Base-by-base conservation (phyloP, 139 green algal genomes). In the Microglena sp. region DNA sequence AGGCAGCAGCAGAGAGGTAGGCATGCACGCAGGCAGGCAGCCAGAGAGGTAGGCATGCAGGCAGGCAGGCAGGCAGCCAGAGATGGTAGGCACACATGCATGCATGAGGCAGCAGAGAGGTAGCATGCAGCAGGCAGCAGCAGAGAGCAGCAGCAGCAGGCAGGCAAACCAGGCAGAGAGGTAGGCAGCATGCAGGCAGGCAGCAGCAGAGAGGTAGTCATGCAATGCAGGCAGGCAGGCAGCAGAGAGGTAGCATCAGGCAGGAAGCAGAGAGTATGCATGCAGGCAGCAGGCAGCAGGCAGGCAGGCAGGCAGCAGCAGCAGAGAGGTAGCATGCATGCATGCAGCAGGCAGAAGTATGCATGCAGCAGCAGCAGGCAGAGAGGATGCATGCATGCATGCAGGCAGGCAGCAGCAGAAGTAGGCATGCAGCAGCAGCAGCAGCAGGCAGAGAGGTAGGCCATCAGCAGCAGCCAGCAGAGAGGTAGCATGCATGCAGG, bases 161-260 rank as follows among this genome's bases (percentile, higher is more conserved):
- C n/a, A n/a, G n/a, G n/a, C n/a, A n/a, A 67, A 28, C 11, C 43
- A 58, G 60, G 60, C 60, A 67, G 60, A 28, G 43, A 67, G 26
- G 15, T 24, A 18, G 40, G 15, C 11, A 18, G 40, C 40, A 50
- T 11, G 40, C 40, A 50, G 40, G 40, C 40, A 50, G 43, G 43
- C 8, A 28, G 43, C 57, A 18, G 43, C 43, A 67, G 60, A 28
- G 28, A 59, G 60, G 60, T 27, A 58, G 40, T 26, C 60, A 67
- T 26, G 40, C 43, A 58, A 43, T 40, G 43, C 57, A 27, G 43
- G 43, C 36, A 28, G n/a, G n/a, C n/a, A n/a, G n/a, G 33, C 58
- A n/a, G 40, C 40, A 67, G 43, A 28, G 43, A 56, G 21, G 36
- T 28, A 58, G 43, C 43, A n/a, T n/a, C n/a, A n/a, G n/a, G n/a